These are phyloP conservation scores for Ogataea methylovora DNA, from an alignment of 805 yeast genomes.

Conservation along the genomic window DNA sequence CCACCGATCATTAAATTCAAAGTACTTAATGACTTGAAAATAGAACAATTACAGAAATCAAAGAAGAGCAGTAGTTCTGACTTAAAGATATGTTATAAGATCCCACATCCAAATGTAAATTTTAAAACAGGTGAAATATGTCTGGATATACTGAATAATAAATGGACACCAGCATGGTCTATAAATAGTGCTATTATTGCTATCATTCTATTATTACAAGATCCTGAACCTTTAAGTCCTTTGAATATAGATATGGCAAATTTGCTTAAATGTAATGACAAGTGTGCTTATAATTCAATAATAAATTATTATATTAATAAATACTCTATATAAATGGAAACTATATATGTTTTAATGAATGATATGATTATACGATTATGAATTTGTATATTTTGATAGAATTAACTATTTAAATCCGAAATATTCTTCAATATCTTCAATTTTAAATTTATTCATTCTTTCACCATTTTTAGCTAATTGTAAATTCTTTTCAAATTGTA, in stretches of 20 bases:
- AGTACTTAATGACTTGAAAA: constrained; percentile 5
- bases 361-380: not conserved
- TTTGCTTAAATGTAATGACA: constrained; percentile 41
- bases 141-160: constrained; percentile 49
- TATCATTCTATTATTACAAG: constrained; percentile 45
- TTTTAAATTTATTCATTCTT: constrained; percentile 11
- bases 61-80: not conserved
- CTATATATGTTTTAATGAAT: too few relatives aligned
- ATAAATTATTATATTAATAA: constrained; percentile 30
- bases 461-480: constrained; percentile 17
- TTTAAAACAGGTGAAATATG: constrained; percentile 62
- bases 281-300: constrained; percentile 32
- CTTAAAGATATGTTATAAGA: constrained; percentile 15
- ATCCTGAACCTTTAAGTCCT: constrained; percentile 70
- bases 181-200: constrained; percentile 49
- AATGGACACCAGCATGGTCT: constrained; percentile 77
- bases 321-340: constrained; percentile 10
- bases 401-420: constrained; percentile 21
- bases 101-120: constrained; percentile 44
- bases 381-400: not conserved
- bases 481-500: constrained; percentile 10
- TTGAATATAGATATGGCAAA: constrained; percentile 65
- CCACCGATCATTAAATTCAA: constrained; percentile 52
- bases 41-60: not conserved
- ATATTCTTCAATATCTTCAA: constrained; percentile 23